Percentiles rank a stretch among this genome's conserved stretches.
phyloP scores from a whole-genome alignment of 176 grass and related monocot species.

The Avena insularis region DNA sequence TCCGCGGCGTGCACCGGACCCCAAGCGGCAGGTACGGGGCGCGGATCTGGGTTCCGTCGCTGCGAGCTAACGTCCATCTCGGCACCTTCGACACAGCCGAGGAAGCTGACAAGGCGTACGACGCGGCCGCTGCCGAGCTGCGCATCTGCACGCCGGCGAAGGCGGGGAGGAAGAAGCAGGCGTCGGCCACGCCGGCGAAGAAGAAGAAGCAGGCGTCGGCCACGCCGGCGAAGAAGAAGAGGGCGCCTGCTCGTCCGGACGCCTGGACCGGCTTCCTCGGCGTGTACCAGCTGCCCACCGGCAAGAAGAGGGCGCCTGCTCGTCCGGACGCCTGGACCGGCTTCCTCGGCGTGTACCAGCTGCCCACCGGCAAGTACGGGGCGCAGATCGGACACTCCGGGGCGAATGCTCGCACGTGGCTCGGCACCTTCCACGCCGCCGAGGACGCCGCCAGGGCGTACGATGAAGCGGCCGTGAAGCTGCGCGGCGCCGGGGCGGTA shows the following conservation, averaged over 20 bases:
- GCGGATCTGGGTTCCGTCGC: neutral
- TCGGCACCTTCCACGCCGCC: conserved; percentile 20
- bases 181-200: neutral
- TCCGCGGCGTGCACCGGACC: neutral
- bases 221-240: conserved; percentile 49
- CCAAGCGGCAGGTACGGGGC: neutral
- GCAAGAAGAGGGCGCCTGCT: conserved; percentile 21
- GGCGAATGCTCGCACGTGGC: neutral
- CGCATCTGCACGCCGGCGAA: neutral
- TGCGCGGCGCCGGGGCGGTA: neutral
- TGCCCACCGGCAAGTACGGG: neutral
- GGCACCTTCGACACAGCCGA: neutral
- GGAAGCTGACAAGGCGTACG: conserved; percentile 11
- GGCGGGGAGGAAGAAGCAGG: conserved; percentile 34
- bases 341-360: neutral
- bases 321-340: neutral
- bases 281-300: neutral
- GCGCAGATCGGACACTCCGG: neutral
- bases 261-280: neutral
- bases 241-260: neutral
- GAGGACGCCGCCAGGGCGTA: neutral
- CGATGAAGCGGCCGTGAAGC: neutral
- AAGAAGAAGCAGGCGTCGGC: neutral
- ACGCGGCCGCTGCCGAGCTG: conserved; percentile 36
- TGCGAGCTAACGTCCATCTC: neutral